Base-by-base conservation (phyloP, 495 filamentous ascomycete genomes). In the Trichoderma asperelloides region DNA sequence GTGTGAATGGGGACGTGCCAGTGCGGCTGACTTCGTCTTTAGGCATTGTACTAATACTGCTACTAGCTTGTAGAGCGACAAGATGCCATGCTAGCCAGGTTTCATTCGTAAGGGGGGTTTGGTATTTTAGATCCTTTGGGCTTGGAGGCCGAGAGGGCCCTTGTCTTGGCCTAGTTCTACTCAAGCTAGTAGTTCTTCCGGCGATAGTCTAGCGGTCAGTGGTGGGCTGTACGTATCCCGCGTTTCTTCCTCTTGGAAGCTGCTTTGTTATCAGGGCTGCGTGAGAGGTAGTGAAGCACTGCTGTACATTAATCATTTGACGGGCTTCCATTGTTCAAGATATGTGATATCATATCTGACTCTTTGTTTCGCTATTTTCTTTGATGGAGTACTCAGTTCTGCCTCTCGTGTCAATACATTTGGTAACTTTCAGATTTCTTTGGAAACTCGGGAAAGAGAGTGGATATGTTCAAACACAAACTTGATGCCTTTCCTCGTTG, bases 191-290 rank as follows among this genome's bases (percentile, higher is more conserved):
- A 60, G 55, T 18, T 13, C 55, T 60, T 60, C 55, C 55, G 15
- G 55, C 30, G 55, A 60, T 60, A 27, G 55, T 30, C 55, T 60
- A 60, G 55, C 55, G 55, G 55, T 60, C 55, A 60, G 27, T 27
- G 9, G 27, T 11, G 16, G 21, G n/a, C 49, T 25, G 43, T 47
- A 16, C 43, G 33, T 37, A 37, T 37, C 9, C 33, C 33, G 5
- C 9, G 1, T 47, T 51, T 9, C 18, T 21, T 51, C 47, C 18
- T 51, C 21, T 6, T 47, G 3, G 47, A 51, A 51, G 47, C 3
- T 51, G 47, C 47, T 9, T 21, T 51, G 47, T n/a, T 9, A 9
- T n/a, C n/a, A 23, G 47, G 23, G 33, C 33, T 37, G 33, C 5
- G 33, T 37, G 33, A 37, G 33, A 37, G 33, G 33, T 37, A 37